Percentiles rank a stretch among this genome's conserved stretches.
phyloP scores from a whole-genome alignment of 345 rosid genomes.

The Luvunga scandens region DNA sequence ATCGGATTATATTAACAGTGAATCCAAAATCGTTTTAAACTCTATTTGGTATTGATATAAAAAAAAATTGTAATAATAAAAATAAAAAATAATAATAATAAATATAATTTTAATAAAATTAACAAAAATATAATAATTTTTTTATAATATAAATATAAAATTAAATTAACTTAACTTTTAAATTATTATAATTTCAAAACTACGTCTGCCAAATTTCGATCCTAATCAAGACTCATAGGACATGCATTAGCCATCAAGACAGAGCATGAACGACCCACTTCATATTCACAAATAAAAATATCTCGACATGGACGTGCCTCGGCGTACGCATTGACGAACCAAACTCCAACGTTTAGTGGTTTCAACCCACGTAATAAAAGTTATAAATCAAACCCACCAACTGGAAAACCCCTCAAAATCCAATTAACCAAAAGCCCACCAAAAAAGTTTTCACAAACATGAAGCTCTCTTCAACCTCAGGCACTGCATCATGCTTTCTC shows the following conservation, averaged over 20 bases:
- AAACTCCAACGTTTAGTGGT: not conserved
- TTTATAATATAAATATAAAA: no score
- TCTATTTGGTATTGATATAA: rapidly evolving
- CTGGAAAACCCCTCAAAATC: not conserved
- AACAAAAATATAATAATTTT: no score
- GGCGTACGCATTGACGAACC: not conserved
- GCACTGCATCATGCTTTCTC: not conserved
- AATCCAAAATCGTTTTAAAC: not conserved
- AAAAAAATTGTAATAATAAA: no score
- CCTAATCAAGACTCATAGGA: not conserved
- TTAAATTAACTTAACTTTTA: no score
- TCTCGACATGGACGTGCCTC: not conserved
- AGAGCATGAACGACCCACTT: not conserved
- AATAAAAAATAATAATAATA: no score
- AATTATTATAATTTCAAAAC: no score
- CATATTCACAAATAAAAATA: not conserved
- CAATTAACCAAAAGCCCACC: not conserved
- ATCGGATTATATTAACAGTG: no score
- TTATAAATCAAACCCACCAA: not conserved
- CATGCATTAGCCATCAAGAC: not conserved
- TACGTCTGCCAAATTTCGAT: no score
- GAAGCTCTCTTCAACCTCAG: not conserved
- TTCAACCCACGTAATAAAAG: not conserved
- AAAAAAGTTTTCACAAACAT: not conserved
- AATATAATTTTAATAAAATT: no score